Percentiles rank a stretch among this genome's conserved stretches.
Conservation (phyloP, 2,329 filamentous ascomycete species). For the Botrytis byssoidea region DNA sequence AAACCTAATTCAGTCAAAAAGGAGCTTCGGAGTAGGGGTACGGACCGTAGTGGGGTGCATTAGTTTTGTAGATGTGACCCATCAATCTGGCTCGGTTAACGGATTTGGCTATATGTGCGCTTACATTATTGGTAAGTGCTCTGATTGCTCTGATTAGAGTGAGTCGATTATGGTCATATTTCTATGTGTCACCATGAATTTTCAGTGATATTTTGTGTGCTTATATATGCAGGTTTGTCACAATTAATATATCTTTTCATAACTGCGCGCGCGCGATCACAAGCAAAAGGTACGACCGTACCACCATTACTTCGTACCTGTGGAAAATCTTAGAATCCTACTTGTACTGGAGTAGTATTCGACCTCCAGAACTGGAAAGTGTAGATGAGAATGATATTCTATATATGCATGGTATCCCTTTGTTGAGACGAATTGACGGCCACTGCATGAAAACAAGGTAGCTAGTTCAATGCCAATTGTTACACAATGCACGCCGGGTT, state of each 20-base stretch:
- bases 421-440: background rate
- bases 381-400: background rate
- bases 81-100: conserved; percentile 10
- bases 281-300: background rate
- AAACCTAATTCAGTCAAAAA: background rate
- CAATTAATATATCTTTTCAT: background rate
- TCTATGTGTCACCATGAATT: background rate
- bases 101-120: background rate
- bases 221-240: background rate
- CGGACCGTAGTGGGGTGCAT: conserved; percentile 9
- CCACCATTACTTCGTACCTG: background rate
- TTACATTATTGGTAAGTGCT: background rate
- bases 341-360: background rate
- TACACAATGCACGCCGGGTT: background rate
- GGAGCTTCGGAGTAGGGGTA: conserved; percentile 10
- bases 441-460: background rate
- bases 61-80: conserved; percentile 11
- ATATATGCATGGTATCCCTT: background rate
- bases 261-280: background rate
- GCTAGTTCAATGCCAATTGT: background rate
- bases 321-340: background rate
- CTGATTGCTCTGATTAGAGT: background rate
- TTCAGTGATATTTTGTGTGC: background rate
- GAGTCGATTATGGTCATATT: background rate
- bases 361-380: background rate